Evolutionary conservation across 2,329 filamentous ascomycete genomes (phyloP).

Genomic region (Aspergillus aculeatus): DNA sequence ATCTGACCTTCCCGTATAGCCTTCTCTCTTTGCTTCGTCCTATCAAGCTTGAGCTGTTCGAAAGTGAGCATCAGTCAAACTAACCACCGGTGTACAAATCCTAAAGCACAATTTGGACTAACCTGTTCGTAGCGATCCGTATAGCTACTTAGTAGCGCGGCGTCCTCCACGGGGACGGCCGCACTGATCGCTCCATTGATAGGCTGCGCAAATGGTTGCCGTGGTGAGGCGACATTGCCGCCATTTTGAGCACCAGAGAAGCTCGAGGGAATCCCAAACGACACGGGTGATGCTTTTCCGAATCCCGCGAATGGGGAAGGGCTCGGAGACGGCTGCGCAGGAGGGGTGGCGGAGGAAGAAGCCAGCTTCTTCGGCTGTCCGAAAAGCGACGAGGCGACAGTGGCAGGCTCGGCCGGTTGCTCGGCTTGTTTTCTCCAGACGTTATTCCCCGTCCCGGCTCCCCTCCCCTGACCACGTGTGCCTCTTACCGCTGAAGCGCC

Average conservation of each 20-base stretch:
- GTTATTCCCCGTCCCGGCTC: constrained; percentile 13
- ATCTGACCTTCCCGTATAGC: constrained; percentile 56
- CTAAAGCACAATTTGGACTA: constrained; percentile 10
- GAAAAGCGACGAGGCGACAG: constrained; percentile 25
- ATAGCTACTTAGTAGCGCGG: constrained; percentile 25
- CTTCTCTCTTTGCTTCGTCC: constrained; percentile 50
- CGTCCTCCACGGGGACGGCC: constrained; percentile 24
- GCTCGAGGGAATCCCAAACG: constrained; percentile 17
- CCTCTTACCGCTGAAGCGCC: constrained; percentile 15
- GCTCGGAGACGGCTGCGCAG: constrained; percentile 14
- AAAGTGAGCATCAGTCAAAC: constrained; percentile 3
- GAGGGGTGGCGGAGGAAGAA: constrained; percentile 15
- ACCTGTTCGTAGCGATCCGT: constrained; percentile 41
- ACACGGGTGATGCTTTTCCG: constrained; percentile 16
- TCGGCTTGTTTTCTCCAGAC: constrained; percentile 20
- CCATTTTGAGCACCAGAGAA: constrained; percentile 16
- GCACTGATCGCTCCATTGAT: constrained; percentile 11
- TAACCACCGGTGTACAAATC: neutral
- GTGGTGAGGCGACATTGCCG: constrained; percentile 18
- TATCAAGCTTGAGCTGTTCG: constrained; percentile 49
- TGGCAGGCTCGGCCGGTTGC: constrained; percentile 8
- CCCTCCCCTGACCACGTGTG: constrained; percentile 23
- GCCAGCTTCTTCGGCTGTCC: constrained; percentile 24
- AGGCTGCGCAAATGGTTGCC: constrained; percentile 4
- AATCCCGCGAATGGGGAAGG: constrained; percentile 24